Base-by-base conservation (phyloP, 257 asterid genomes). In the Anisodus tanguticus region DNA sequence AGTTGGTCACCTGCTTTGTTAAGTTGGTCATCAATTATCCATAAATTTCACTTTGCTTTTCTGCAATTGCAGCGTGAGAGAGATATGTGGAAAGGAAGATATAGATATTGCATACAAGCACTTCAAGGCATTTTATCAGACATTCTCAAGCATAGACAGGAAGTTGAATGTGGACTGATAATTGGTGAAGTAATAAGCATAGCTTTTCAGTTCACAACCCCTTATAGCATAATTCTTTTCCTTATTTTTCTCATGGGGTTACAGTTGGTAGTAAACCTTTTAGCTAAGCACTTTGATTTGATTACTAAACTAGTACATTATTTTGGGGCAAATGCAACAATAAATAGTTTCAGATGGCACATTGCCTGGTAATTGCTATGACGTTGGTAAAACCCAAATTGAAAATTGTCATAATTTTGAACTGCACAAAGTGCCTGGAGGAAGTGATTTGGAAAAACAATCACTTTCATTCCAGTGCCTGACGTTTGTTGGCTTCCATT, bases 1-100 rank as follows among this genome's bases (percentile, higher is more conserved):
- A 62, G 43, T 10, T 31, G 35, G 35, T 31, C 35, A n/a, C 26
- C 26, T 22, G 26, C 26, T 22, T 22, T 22, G 26, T 22, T 22
- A 22, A 62, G 43, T 10, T 31, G 35, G 35, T 31, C 35, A n/a
- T 59, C 74, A 80, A 31, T 72, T 66, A 41, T 74, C 19, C 19
- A 19, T 49, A 19, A 58, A 37, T 43, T 13, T 72, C 17, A 49
- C 17, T 79, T 53, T 37, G 10, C 9, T 70, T 31, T n/a, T 53
- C 31, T 78, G 69, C 45, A 26, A 70, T 76, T 90, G 88, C 93
- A 95, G 99, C 86, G 97, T 93, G 86, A 89, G 98, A 88, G 97
- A 97, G 88, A 92, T 95, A n/a, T 97, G 98, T 79, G 99, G 94
- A 77, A 95, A 90, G 89, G 94, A 95, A 84, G 99, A 95, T 53